Base-by-base conservation (phyloP, 108 stramenopile genomes). In the Seminavis robusta region DNA sequence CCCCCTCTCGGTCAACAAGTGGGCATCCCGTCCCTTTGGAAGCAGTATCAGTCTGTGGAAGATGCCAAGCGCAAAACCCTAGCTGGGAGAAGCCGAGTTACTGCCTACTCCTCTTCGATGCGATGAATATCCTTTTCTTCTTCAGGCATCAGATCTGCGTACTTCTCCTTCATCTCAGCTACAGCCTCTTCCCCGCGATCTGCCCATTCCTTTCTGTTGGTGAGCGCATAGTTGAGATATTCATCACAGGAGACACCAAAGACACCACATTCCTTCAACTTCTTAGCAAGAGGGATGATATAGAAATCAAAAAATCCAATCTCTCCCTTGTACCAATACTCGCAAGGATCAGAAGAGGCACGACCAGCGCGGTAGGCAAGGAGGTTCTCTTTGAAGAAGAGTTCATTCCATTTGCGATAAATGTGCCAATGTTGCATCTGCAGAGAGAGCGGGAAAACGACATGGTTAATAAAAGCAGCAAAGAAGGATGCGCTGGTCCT, bases 241-340 rank as follows among this genome's bases (percentile, higher is more conserved):
- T 62, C 67, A 13, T 69, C 71, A 34, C 74, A 62, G 8, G 52
- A 51, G 13, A 69, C 74, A 11, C 75, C 76, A 54, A 81, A 81
- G 20, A 73, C 69, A 16, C 76, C 72, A 30, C 71, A 73, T 19
- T 66, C 58, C 9, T 68, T 33, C 69, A 81, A 55, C 44, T 76
- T 81, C 46, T 65, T 71, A 23, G 80, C 72, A 25, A 81, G 60
- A 11, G 80, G 80, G 40, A 81, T 67, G 19, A 81, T 48, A 44
- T 81, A 81, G 37, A 70, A 49, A 42, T 77, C 69, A 52, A 63
- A 77, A 63, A 81, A 81, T 17, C 54, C 61, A 30, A 81, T 47
- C 63, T 81, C 63, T 56, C 76, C 76, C 33, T 76, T 55, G 52
- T 76, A 81, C 80, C 80, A 81, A 20, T 41, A 63, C 25, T 36